phyloP scores from a whole-genome alignment of 768 basidiomycete genomes.

The Podaxis sp. region DNA sequence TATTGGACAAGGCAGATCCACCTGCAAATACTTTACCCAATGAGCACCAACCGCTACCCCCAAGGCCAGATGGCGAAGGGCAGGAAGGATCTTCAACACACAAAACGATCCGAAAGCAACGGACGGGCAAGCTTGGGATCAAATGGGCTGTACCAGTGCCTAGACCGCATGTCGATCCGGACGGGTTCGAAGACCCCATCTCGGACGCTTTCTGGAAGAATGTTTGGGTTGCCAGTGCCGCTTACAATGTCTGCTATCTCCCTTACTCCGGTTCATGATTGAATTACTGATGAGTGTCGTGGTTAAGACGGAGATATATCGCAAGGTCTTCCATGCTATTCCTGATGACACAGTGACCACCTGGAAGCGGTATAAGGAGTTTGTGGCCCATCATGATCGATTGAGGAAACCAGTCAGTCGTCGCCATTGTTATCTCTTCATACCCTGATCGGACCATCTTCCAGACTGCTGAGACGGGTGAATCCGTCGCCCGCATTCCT shows the following conservation, averaged over 20 bases:
- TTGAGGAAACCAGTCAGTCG: constrained; percentile 61
- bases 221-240: constrained; percentile 84
- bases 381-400: constrained; percentile 71
- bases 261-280: constrained; percentile 16
- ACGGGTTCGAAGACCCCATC: constrained; percentile 88
- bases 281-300: constrained; percentile 16
- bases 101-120: constrained; percentile 43
- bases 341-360: constrained; percentile 93
- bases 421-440: not conserved
- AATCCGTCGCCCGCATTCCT: constrained; percentile 52
- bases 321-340: constrained; percentile 90
- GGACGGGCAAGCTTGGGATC: constrained; percentile 46
- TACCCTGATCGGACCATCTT: not conserved
- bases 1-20: constrained; percentile 18
- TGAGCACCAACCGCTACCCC: constrained; percentile 45
- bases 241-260: constrained; percentile 71
- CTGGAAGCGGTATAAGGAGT: constrained; percentile 95
- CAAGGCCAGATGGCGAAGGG: constrained; percentile 49
- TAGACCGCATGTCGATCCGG: constrained; percentile 69
- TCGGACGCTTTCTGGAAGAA: constrained; percentile 86
- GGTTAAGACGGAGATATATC: constrained; percentile 86
- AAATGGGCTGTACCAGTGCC: constrained; percentile 66
- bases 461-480: constrained; percentile 45
- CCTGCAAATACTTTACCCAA: constrained; percentile 53
- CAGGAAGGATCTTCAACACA: constrained; percentile 41